Conservation (phyloP, 371 early-diverging fungal genomes). For the Mucor racemosus region DNA sequence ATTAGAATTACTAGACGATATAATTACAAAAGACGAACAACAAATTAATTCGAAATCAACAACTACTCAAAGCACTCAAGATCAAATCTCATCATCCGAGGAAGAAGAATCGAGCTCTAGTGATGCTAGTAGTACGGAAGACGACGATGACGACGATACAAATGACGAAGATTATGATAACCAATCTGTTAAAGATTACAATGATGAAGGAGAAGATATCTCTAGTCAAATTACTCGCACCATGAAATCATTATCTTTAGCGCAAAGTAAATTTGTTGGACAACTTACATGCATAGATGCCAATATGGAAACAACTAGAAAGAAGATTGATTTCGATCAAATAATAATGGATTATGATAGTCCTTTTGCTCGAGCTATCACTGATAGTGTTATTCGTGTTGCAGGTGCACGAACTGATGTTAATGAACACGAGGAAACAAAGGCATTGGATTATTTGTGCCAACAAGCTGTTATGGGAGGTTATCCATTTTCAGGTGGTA, state of each 20-base stretch:
- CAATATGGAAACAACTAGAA: background rate
- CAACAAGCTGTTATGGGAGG: conserved; percentile 56
- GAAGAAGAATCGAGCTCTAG: background rate
- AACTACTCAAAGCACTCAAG: background rate
- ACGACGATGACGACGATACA: background rate
- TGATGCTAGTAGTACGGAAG: background rate
- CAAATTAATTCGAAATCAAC: background rate
- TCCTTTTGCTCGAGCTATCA: conserved; percentile 34
- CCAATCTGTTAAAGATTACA: background rate
- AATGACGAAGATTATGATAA: background rate
- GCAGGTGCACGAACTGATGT: background rate
- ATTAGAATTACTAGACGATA: background rate
- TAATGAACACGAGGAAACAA: conserved; percentile 10
- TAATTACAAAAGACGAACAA: background rate
- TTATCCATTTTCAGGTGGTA: conserved; percentile 54
- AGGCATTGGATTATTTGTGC: conserved; percentile 40
- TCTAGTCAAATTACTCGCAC: conserved; percentile 4
- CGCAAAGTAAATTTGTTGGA: conserved; percentile 15
- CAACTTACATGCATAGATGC: background rate
- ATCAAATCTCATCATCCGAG: background rate
- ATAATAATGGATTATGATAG: conserved; percentile 35
- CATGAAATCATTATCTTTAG: conserved; percentile 2
- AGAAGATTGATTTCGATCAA: conserved; percentile 1
- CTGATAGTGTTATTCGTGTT: conserved; percentile 9
- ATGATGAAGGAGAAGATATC: background rate